Evolutionary conservation across 2,329 filamentous ascomycete genomes (phyloP).

Genomic region (Leptographium wingfieldii): DNA sequence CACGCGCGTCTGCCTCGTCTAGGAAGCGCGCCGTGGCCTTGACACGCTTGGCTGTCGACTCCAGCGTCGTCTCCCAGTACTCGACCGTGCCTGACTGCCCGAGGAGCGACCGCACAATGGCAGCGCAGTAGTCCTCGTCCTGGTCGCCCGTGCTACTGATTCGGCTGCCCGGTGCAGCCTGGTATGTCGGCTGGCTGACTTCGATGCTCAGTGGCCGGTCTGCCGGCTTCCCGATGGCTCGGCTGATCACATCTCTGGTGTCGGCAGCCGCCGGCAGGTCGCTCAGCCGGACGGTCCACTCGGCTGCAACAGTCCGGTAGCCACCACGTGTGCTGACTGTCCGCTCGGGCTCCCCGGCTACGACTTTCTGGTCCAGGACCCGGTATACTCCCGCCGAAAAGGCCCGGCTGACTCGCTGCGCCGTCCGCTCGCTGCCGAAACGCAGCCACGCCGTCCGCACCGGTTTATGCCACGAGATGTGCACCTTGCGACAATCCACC

Average conservation of each 20-base stretch:
- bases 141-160: too few relatives aligned
- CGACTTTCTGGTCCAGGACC: slow-evolving; percentile 13
- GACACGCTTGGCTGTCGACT: slow-evolving; percentile 19
- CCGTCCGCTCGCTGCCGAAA: slow-evolving; percentile 14
- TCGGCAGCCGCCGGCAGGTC: background rate
- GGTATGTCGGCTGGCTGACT: background rate
- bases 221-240: background rate
- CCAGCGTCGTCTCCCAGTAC: background rate
- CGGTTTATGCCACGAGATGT: slow-evolving; percentile 24
- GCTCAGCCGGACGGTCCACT: background rate
- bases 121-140: background rate
- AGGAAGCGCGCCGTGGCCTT: slow-evolving; percentile 22
- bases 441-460: slow-evolving; percentile 17
- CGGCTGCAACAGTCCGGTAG: background rate
- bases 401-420: slow-evolving; percentile 10
- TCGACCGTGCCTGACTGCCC: background rate
- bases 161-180: background rate
- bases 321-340: background rate
- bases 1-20: slow-evolving; percentile 21
- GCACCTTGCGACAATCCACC: slow-evolving; percentile 22
- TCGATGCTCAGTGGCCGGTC: background rate
- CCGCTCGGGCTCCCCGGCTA: background rate
- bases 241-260: background rate
- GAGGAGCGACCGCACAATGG: background rate
- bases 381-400: slow-evolving; percentile 15